Base-by-base conservation (phyloP, 495 filamentous ascomycete genomes). In the Aspergillus hancockii region DNA sequence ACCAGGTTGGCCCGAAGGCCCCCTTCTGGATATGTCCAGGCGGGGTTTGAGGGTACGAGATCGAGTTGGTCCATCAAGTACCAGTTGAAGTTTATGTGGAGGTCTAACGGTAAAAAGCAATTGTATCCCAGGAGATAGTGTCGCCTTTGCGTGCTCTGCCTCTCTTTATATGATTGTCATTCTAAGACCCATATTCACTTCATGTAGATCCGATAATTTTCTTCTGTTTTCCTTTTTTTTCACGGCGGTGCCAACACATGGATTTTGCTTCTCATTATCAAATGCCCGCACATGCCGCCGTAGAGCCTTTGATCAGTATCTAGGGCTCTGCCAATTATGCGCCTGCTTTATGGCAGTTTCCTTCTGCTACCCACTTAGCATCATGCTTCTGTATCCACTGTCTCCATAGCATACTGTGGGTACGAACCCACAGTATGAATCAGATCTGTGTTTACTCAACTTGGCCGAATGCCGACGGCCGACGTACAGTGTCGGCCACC, bases 1-100 rank as follows among this genome's bases (percentile, higher is more conserved):
- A 90, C 86, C 1, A 82, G 77, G 84, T 88, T 91, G 40, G 84
- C 87, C 49, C 75, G 71, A 2, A 80, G 68, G 31, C 88, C 89
- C 43, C 90, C 86, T 71, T 90, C 88, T 1, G 87, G 87, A 55
- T 83, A 86, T 12, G 28, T 50, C 22, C 34, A 28, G 47, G 45
- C 22, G 54, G 21, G 53, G 55, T 71, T 68, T 66, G 73, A 70
- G 56, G 71, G 64, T 68, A 70, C 69, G 70, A 66, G 68, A 71
- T 71, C 71, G 69, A 73, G 70, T 66, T 69, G 65, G 69, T 36
- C 8, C 34, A 36, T 36, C 12, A 10, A 36, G 34, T 10, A 5
- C 13, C 8, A 36, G 34, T 36, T 10, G 9, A 10, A 36, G 34
- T 36, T 14, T 36, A 10, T 36, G 34, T 36, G 34, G 2, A 36